phyloP scores from a whole-genome alignment of 176 grass and related monocot genomes.

The Oryza australiensis region DNA sequence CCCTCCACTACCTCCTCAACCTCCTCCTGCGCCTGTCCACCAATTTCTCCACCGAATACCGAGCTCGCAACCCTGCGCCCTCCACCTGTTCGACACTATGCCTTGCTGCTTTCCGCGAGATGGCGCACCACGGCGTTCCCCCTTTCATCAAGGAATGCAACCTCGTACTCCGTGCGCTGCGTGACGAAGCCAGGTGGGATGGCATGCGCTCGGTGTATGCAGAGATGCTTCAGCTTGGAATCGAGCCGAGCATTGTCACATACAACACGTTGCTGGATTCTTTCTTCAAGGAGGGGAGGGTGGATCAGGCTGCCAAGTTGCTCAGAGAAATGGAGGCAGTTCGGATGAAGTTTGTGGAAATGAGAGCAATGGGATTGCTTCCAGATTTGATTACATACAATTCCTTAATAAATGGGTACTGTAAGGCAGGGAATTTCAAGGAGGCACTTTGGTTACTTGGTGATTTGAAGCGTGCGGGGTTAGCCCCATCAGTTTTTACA shows the following conservation, averaged over 20 bases:
- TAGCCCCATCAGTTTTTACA: constrained; percentile 50
- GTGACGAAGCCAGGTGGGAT: constrained; percentile 41
- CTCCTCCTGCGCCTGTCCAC: constrained; percentile 49
- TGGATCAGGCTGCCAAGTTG: constrained; percentile 42
- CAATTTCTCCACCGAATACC: constrained; percentile 33
- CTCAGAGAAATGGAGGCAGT: constrained; percentile 58
- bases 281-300: constrained; percentile 54
- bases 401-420: constrained; percentile 58
- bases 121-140: constrained; percentile 36
- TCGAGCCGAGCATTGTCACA: constrained; percentile 56
- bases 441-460: constrained; percentile 53
- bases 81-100: constrained; percentile 48
- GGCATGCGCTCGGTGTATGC: constrained; percentile 31
- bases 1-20: constrained; percentile 25
- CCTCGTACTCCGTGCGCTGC: constrained; percentile 44
- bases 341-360: constrained; percentile 55
- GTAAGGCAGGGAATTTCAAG: constrained; percentile 51
- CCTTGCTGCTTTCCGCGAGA: constrained; percentile 51
- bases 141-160: constrained; percentile 58
- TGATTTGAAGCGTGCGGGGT: constrained; percentile 44
- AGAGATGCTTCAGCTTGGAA: constrained; percentile 40
- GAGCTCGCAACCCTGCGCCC: background rate
- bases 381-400: constrained; percentile 61
- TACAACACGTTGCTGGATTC: constrained; percentile 71
- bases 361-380: constrained; percentile 49